phyloP scores from a whole-genome alignment of 2,329 filamentous ascomycete genomes.

The Lithohypha guttulata region DNA sequence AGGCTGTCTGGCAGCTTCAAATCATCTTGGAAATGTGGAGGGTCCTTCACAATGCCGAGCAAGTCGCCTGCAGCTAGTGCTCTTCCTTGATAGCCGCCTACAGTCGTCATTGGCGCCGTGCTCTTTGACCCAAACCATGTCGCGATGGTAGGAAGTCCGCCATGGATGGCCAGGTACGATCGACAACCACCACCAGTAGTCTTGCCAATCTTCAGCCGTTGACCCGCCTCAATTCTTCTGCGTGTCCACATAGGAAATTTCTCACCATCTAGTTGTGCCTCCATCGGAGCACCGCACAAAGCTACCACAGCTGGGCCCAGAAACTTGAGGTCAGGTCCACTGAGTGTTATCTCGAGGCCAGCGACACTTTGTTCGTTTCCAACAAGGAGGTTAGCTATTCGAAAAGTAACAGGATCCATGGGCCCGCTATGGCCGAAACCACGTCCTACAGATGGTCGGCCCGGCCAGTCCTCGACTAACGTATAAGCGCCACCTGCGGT shows the following conservation, averaged over 20 bases:
- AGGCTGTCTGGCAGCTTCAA: slow-evolving; percentile 35
- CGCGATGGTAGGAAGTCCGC: slow-evolving; percentile 45
- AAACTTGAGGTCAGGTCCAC: slow-evolving; percentile 49
- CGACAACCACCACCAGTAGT: slow-evolving; percentile 44
- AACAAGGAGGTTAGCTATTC: slow-evolving; percentile 49
- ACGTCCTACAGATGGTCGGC: slow-evolving; percentile 44
- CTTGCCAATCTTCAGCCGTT: slow-evolving; percentile 46
- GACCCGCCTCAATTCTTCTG: slow-evolving; percentile 40
- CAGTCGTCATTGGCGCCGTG: slow-evolving; percentile 46
- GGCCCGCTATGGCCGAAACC: slow-evolving; percentile 51
- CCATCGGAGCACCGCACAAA: slow-evolving; percentile 46
- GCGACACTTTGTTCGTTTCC: slow-evolving; percentile 45
- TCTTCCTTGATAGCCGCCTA: slow-evolving; percentile 51
- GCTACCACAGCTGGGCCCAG: slow-evolving; percentile 44
- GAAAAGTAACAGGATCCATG: slow-evolving; percentile 50
- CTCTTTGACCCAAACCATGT: slow-evolving; percentile 50
- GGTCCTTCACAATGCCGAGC: slow-evolving; percentile 34
- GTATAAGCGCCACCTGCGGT: slow-evolving; percentile 47
- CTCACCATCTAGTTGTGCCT: slow-evolving; percentile 40
- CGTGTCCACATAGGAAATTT: slow-evolving; percentile 46
- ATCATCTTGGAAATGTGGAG: slow-evolving; percentile 26
- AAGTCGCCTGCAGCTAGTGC: slow-evolving; percentile 45
- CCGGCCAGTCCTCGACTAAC: slow-evolving; percentile 49
- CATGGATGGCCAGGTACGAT: slow-evolving; percentile 48
- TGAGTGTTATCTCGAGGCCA: slow-evolving; percentile 49